Evolutionary conservation across 2,329 filamentous ascomycete species (phyloP).

Genomic region (Penicillium sp.): DNA sequence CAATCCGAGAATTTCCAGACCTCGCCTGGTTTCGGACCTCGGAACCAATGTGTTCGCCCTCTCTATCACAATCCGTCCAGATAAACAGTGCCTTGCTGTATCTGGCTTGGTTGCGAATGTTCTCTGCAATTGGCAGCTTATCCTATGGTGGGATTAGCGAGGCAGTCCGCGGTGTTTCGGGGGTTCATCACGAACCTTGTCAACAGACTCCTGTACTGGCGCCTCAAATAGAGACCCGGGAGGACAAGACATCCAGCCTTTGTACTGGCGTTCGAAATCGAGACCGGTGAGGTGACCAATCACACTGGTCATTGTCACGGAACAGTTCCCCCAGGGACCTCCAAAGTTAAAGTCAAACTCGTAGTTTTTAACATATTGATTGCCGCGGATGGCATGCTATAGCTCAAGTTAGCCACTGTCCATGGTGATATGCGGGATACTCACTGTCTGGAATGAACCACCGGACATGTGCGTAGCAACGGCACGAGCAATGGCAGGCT

Average conservation of each 20-base stretch:
- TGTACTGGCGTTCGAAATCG: constrained; percentile 70
- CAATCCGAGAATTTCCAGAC: constrained; percentile 66
- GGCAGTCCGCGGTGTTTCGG: not conserved
- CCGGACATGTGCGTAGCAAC: constrained; percentile 87
- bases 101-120: constrained; percentile 75
- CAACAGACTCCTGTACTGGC: constrained; percentile 64
- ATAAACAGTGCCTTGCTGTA: constrained; percentile 76
- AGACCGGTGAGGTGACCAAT: constrained; percentile 78
- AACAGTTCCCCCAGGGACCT: constrained; percentile 70
- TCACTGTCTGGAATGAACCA: constrained; percentile 64
- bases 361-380: constrained; percentile 89
- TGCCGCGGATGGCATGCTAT: constrained; percentile 63
- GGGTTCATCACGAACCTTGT: constrained; percentile 49
- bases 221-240: constrained; percentile 78
- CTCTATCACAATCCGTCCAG: constrained; percentile 97
- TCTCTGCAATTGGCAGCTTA: constrained; percentile 74
- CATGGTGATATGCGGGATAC: constrained; percentile 28
- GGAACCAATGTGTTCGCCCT: constrained; percentile 92
- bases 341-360: constrained; percentile 85
- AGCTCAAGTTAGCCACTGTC: constrained; percentile 16
- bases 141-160: constrained; percentile 50
- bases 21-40: constrained; percentile 81
- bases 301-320: constrained; percentile 91
- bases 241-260: constrained; percentile 74
- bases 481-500: constrained; percentile 93